Percentiles rank a stretch among this genome's conserved stretches.
Evolutionary conservation across 2,329 filamentous ascomycete species (phyloP).

Genomic region (Penicillium crustosum): DNA sequence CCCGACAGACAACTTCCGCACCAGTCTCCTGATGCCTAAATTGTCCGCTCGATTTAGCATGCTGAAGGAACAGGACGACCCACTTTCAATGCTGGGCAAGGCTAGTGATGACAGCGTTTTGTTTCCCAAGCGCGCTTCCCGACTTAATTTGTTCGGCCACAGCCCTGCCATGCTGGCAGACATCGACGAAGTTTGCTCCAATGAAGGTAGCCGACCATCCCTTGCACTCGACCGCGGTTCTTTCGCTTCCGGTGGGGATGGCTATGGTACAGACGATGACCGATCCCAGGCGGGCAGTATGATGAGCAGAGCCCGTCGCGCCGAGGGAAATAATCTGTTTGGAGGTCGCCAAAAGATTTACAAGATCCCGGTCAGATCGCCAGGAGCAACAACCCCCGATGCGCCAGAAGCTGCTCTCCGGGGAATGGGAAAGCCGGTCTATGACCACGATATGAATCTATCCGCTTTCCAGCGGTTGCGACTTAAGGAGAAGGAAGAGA

Average conservation of each 20-base stretch:
- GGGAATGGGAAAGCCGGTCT: conserved; percentile 66
- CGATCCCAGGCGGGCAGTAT: conserved; percentile 64
- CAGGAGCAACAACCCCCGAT: conserved; percentile 26
- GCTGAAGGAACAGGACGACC: conserved; percentile 92
- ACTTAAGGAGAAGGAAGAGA: conserved; percentile 51
- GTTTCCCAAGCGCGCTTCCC: conserved; percentile 76
- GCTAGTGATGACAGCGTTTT: conserved; percentile 94
- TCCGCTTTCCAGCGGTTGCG: conserved; percentile 81
- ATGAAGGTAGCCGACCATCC: conserved; percentile 61
- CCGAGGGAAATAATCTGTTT: conserved; percentile 89
- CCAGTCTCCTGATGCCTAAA: conserved; percentile 92
- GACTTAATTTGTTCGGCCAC: conserved; percentile 70
- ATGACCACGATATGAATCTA: conserved; percentile 80
- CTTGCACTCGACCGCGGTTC: conserved; percentile 64
- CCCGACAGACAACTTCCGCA: conserved; percentile 84
- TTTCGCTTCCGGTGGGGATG: conserved; percentile 61
- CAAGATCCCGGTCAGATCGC: conserved; percentile 65
- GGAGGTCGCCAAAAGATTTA: conserved; percentile 96
- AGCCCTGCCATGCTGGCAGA: conserved; percentile 65
- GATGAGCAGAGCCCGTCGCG: conserved; percentile 79
- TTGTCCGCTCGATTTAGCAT: conserved; percentile 95
- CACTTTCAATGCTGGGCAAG: conserved; percentile 83
- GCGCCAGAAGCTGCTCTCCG: conserved; percentile 36
- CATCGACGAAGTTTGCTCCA: conserved; percentile 87
- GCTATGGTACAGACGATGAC: conserved; percentile 64